Conservation (phyloP, 2,329 filamentous ascomycete genomes). For the Hypoxylon sp. region DNA sequence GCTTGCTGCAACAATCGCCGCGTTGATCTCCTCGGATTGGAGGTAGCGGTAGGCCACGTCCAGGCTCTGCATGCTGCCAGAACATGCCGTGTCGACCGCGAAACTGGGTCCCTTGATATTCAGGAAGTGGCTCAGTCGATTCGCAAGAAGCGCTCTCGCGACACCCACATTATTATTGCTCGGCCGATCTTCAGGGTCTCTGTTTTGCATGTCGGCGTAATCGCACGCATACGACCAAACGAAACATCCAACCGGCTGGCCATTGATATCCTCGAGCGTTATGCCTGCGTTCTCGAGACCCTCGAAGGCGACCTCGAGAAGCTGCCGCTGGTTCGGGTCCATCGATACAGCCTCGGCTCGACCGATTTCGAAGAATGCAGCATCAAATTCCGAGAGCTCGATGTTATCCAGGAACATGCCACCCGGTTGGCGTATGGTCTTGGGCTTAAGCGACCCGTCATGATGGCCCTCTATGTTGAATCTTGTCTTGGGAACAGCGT, state of each 20-base stretch:
- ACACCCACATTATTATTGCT: not conserved
- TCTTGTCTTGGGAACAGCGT: not conserved
- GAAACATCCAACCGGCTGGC: not conserved
- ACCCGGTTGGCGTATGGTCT: not conserved
- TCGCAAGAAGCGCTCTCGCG: not conserved
- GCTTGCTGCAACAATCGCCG: not conserved
- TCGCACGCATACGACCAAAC: not conserved
- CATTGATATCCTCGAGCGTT: not conserved
- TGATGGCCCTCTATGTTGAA: not conserved
- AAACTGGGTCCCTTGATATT: not conserved
- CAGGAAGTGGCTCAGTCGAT: not conserved
- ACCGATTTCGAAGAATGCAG: not conserved
- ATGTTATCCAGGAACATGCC: not conserved
- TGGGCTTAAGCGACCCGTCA: not conserved
- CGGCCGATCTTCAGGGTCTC: not conserved
- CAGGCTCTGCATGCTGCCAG: not conserved
- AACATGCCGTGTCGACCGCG: not conserved
- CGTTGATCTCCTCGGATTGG: not conserved
- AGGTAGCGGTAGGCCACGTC: not conserved
- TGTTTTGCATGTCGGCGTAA: not conserved
- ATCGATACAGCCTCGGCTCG: not conserved
- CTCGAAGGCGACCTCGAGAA: not conserved
- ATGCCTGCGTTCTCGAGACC: not conserved
- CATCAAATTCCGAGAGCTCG: not conserved
- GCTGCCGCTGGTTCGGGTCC: not conserved